Conservation (phyloP, 148 eudicot species). For the Amaranthus cruentus region DNA sequence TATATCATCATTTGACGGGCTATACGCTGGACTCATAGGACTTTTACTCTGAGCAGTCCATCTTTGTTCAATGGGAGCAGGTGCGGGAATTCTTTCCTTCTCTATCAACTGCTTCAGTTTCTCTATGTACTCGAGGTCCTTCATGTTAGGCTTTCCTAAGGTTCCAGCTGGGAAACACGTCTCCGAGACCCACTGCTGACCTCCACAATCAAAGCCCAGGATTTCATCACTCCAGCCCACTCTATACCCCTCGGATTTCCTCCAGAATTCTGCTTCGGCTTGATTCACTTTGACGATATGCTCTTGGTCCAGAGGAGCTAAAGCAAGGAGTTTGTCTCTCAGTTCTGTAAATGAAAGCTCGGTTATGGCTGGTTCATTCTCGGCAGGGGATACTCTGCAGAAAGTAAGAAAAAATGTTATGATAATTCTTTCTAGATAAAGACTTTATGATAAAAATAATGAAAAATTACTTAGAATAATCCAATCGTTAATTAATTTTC, state of each 20-base stretch:
- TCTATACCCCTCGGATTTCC: constrained; percentile 87
- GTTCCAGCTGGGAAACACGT: constrained; percentile 95
- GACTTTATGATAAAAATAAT: too few relatives aligned
- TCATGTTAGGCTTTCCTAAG: constrained; percentile 75
- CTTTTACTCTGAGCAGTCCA: constrained; percentile 86
- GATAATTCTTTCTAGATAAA: too few relatives aligned
- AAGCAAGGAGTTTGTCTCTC: constrained; percentile 77
- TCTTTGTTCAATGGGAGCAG: constrained; percentile 95
- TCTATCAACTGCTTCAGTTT: constrained; percentile 70
- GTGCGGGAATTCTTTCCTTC: constrained; percentile 77
- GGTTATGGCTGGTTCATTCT: constrained; percentile 47
- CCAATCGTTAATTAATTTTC: too few relatives aligned
- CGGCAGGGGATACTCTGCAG: constrained; percentile 52
- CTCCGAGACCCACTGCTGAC: constrained; percentile 99
- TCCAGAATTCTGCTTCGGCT: constrained; percentile 97
- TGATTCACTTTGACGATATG: constrained; percentile 70
- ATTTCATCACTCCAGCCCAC: constrained; percentile 98
- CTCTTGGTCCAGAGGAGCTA: constrained; percentile 80
- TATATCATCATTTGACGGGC: constrained; percentile 68
- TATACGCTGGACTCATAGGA: constrained; percentile 90
- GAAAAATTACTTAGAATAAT: too few relatives aligned
- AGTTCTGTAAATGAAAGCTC: constrained; percentile 83
- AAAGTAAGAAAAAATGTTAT: neutral
- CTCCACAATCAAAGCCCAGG: constrained; percentile 97
- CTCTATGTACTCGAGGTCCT: constrained; percentile 82